Base-by-base conservation (phyloP, 2,329 filamentous ascomycete genomes). In the Esteya vermicola region DNA sequence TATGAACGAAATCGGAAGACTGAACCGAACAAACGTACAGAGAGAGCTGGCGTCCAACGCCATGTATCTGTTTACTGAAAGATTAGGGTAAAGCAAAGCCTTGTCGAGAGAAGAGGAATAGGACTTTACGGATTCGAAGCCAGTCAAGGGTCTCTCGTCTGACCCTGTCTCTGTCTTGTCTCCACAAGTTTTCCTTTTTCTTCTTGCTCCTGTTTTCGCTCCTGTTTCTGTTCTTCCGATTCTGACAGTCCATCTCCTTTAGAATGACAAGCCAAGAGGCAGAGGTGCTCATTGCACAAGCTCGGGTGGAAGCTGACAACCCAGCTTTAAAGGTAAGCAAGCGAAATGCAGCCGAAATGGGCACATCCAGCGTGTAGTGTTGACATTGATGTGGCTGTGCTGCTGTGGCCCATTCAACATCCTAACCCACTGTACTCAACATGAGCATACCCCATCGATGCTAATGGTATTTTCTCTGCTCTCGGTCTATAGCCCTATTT, bases 191-290 rank as follows among this genome's bases (percentile, higher is more conserved):
- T 48, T 23, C 31, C 25, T 30, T 19, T n/a, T n/a, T n/a, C n/a
- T n/a, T n/a, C n/a, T n/a, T n/a, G n/a, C n/a, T n/a, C n/a, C n/a
- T n/a, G n/a, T n/a, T n/a, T n/a, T n/a, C n/a, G n/a, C n/a, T n/a
- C n/a, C n/a, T n/a, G n/a, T n/a, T n/a, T n/a, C n/a, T n/a, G n/a
- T n/a, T n/a, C n/a, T n/a, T n/a, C n/a, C n/a, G n/a, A n/a, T n/a
- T n/a, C n/a, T n/a, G n/a, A n/a, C n/a, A 28, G n/a, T 9, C 26
- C 5, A 12, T 22, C 13, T 33, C 13, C 4, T n/a, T n/a, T 45
- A 76, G 74, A 16, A 75, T 77, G 69, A 52, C 68, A 1, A 57
- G 68, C 20, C 63, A 65, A n/a, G 68, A 77, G 39, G 72, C 75
- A 30, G 65, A 77, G 40, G 54, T 69, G 26, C 56, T 78, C 28